Conservation (phyloP, 495 filamentous ascomycete species). For the Talaromyces liani region DNA sequence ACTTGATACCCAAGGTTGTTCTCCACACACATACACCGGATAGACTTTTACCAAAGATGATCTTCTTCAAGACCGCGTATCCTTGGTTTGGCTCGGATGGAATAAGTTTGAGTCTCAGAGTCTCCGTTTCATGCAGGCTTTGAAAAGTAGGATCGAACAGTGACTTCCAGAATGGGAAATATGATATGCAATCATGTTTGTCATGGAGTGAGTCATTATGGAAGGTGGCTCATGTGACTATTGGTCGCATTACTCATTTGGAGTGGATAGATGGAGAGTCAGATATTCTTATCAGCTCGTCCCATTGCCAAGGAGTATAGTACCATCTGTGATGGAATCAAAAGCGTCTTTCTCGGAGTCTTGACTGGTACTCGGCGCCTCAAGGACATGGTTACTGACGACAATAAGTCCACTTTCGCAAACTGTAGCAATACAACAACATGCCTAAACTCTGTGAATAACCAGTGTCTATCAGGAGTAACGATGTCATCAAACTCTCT, state of each 20-base stretch:
- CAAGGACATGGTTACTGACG: not conserved
- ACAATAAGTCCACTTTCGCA: not conserved
- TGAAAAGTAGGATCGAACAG: not conserved
- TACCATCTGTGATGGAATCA: not conserved
- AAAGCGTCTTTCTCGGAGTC: not conserved
- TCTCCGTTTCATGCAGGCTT: not conserved
- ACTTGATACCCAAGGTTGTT: not conserved
- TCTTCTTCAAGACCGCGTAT: not conserved
- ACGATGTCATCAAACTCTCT: not conserved
- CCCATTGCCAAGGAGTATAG: not conserved
- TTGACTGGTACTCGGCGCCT: not conserved
- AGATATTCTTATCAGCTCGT: not conserved
- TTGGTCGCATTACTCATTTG: not conserved
- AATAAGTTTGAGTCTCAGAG: not conserved
- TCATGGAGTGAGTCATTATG: not conserved
- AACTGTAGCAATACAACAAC: not conserved
- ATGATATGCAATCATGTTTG: not conserved
- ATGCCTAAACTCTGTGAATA: not conserved
- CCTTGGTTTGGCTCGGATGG: not conserved
- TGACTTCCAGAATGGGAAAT: not conserved
- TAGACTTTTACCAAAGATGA: not conserved
- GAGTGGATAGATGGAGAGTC: not conserved
- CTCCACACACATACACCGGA: not conserved
- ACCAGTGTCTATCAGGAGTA: not conserved
- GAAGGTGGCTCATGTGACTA: constrained; percentile 1